Evolutionary conservation across 2,329 filamentous ascomycete species (phyloP), one percentile per base, ranked within the genome.

Genomic region (Tolypocladium inflatum): DNA sequence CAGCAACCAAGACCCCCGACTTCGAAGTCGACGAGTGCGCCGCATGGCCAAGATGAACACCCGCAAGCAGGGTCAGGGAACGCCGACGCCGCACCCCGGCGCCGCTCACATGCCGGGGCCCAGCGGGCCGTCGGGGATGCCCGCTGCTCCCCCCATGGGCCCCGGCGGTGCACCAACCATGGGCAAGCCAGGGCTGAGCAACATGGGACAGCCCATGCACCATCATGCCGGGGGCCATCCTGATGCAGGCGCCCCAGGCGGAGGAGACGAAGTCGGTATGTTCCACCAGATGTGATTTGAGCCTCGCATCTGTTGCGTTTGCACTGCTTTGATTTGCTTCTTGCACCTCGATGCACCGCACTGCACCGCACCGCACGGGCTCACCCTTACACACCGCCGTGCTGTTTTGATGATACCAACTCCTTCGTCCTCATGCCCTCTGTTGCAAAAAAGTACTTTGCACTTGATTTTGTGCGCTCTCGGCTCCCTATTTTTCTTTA

Each of bases 11-110:
- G 94, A 99, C 67, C 90, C 91, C 55, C 84, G 92, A 65, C 79
- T 97, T 69, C 85, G 94, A 70, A 97, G 93, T 74, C 83, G 94
- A 72, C 83, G 94, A 66, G 94, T 99, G 58, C 86, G 94, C 64
- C 86, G 94, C 64, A 94, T 96, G 90, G 92, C 92, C 58, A 99
- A 99, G 80, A 90, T 97, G 76, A 94, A 87, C 76, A 92, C 84
- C 68, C 86, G 93, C 70, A 93, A 94, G 76, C 81, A 85, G 54
- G 83, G 86, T 64, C 81, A 82, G 66, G 74, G 79, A 63, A 79
- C 81, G 64, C 76, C 82, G 61, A 79, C 81, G 64, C 76, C 81
- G 62, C 85, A 82, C 62, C 78, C 84, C 65, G 67, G 72, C 57
- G 64, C 79, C 59, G 74, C 78, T 64, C 86, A 89, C 70, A 86